Percentiles rank a stretch among this genome's conserved stretches.
Conservation (phyloP, 1,284 basidiomycete species). For the Papiliotrema terrestris region DNA sequence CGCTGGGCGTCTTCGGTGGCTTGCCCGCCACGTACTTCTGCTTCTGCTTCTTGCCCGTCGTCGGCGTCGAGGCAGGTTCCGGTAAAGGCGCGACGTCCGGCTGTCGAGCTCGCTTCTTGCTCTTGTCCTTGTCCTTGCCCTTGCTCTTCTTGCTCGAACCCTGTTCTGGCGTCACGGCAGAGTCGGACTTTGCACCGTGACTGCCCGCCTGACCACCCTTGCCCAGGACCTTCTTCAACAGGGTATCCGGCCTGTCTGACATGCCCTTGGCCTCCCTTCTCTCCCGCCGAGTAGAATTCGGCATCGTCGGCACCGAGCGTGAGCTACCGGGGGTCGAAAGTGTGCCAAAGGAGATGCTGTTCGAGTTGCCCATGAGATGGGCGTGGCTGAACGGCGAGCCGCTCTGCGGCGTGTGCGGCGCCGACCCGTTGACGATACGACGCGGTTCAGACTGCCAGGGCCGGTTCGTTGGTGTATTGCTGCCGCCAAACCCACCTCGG, state of each 20-base stretch:
- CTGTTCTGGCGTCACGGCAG: not conserved
- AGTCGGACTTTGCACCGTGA: not conserved
- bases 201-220: not conserved
- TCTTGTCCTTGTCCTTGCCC: not conserved
- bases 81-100: not conserved
- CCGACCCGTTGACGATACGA: not conserved
- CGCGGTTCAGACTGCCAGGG: not conserved
- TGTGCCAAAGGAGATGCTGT: conserved; percentile 11
- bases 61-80: not conserved
- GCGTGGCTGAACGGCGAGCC: conserved; percentile 13
- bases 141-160: not conserved
- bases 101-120: not conserved
- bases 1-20: not conserved
- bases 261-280: not conserved
- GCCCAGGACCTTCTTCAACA: too few relatives aligned
- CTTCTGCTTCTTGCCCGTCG: not conserved
- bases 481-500: not conserved
- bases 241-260: too few relatives aligned
- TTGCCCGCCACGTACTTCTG: not conserved
- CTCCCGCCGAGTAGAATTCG: not conserved
- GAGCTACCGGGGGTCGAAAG: conserved; percentile 5
- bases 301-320: not conserved
- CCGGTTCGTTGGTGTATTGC: not conserved
- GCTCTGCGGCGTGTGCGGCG: not conserved
- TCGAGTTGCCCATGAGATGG: conserved; percentile 14